These are phyloP conservation scores for Nitzschia sp. DNA, from an alignment of 108 stramenopile species.

Conservation along the genomic window DNA sequence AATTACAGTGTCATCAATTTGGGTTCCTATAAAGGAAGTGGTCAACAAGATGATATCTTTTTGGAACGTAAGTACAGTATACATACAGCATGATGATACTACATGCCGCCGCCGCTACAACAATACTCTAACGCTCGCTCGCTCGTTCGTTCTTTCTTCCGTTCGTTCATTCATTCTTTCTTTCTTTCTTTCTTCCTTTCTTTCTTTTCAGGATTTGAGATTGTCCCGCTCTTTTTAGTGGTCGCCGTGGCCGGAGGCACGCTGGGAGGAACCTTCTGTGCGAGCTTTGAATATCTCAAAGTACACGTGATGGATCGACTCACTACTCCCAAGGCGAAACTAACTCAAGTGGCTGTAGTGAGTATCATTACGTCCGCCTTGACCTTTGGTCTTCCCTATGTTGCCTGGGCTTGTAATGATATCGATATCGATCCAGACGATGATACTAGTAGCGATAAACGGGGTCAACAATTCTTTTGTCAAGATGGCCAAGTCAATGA, in stretches of 20 bases:
- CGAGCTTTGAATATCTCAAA: constrained; percentile 11
- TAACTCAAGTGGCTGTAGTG: constrained; percentile 26
- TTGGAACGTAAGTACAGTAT: too few relatives aligned
- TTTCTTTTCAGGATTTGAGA: too few relatives aligned
- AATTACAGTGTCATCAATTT: constrained; percentile 52
- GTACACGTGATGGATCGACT: neutral
- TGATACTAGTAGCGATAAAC: constrained; percentile 1
- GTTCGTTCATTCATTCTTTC: too few relatives aligned
- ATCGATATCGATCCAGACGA: neutral
- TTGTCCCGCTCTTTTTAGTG: constrained; percentile 43
- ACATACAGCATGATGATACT: too few relatives aligned
- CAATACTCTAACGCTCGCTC: too few relatives aligned
- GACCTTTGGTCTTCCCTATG: constrained; percentile 28
- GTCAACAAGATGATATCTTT: constrained; percentile 1
- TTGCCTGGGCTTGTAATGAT: constrained; percentile 29
- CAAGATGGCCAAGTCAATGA: constrained; percentile 44
- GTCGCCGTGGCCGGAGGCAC: constrained; percentile 48
- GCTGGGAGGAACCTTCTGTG: constrained; percentile 48
- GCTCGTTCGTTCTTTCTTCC: too few relatives aligned
- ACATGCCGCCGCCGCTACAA: too few relatives aligned
- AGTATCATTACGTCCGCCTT: constrained; percentile 41
- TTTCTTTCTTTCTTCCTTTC: constrained; percentile 33
- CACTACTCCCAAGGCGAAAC: constrained; percentile 1
- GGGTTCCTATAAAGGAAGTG: constrained; percentile 6
- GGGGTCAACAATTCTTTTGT: constrained; percentile 48